Evolutionary conservation across 257 asterid species (phyloP).

Genomic region (Nicotiana sylvestris): DNA sequence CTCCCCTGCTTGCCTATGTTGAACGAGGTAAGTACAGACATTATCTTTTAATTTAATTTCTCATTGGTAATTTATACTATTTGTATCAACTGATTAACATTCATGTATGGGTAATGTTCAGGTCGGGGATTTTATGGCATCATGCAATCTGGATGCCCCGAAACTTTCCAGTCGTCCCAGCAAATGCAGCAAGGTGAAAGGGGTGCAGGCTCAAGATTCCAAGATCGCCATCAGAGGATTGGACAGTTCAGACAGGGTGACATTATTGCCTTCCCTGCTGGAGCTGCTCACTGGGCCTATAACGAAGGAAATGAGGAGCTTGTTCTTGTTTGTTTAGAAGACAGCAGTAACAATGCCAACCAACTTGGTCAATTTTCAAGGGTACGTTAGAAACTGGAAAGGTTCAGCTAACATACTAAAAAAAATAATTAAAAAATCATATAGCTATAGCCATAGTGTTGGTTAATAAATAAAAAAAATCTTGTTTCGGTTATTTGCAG

Average conservation of each 20-base stretch:
- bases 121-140: constrained; percentile 46
- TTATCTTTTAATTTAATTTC: too few species aligned
- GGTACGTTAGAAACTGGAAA: neutral
- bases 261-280: constrained; percentile 24
- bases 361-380: constrained; percentile 26
- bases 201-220: neutral
- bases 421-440: too few species aligned
- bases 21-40: constrained; percentile 28
- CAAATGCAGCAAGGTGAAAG: neutral
- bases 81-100: neutral
- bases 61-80: neutral
- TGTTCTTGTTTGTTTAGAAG: constrained; percentile 11
- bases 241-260: constrained; percentile 20
- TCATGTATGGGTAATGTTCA: constrained; percentile 9
- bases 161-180: constrained; percentile 35
- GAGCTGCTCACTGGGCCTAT: constrained; percentile 26
- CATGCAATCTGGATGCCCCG: constrained; percentile 56
- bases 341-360: constrained; percentile 27
- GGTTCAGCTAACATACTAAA: neutral
- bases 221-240: constrained; percentile 26
- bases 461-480: neutral
- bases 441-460: too few species aligned
- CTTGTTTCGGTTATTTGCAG: constrained; percentile 17
- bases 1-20: constrained; percentile 48
- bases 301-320: constrained; percentile 24